Base-by-base conservation (phyloP, 805 yeast genomes). In the Zygoascus ofunaensis region DNA sequence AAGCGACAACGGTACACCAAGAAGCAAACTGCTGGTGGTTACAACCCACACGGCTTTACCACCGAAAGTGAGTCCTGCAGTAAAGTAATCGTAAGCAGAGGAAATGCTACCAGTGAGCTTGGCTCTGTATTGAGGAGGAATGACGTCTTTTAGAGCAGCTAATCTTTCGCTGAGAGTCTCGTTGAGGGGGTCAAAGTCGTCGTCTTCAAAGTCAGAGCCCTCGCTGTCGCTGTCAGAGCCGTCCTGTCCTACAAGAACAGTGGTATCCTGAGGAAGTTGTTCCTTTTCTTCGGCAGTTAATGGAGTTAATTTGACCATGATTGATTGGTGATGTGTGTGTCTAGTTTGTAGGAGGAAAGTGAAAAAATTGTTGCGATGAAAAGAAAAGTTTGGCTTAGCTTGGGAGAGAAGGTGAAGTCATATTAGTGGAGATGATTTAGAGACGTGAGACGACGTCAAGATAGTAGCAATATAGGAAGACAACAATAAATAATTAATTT, bases 1-100 rank as follows among this genome's bases (percentile, higher is more conserved):
- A 57, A 92, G 72, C 5, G 95, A 80, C 56, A 86, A 74, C 52
- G 99, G 99, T 39, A 87, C 94, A 62, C 96, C 97, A 56, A 92
- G 71, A 50, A 92, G 74, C 56, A 92, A 69, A 35, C 85, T 79
- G 35, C 92, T 76, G 10, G 97, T 80, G 10, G 96, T 79, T 46
- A 86, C 52, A 49, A 82, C 74, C 97, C 97, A 92, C 54, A 89
- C 72, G 34, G 83, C 69, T 55, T 75, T 74, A 49, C 96, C 96
- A 49, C 84, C 71, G 53, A 77, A 79, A 49, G 70, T 59, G 44
- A 79, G 67, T 30, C 77, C 72, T 34, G 76, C 65, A 36, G 70
- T 62, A 48, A 65, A 55, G 69, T 56, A 35, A 58, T 60, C 41
- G 62, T 62, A 39, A 15, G 67, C 55, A 22, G 64, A 39, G 34